phyloP scores from a whole-genome alignment of 176 grass and related monocot genomes.

The Musa acuminata region DNA sequence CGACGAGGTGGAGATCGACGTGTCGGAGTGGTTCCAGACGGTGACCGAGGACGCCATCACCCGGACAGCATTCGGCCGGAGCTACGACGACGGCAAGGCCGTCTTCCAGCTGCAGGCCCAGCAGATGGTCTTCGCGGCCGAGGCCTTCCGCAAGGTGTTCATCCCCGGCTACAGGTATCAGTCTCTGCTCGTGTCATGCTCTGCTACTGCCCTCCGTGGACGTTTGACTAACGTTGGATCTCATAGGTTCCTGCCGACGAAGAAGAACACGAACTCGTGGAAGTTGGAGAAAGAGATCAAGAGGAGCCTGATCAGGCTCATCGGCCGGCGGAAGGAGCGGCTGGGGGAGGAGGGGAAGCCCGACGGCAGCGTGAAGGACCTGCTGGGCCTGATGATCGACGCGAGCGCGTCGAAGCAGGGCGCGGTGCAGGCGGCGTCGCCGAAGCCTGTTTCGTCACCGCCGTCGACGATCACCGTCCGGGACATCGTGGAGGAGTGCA shows the following conservation, averaged over 20 bases:
- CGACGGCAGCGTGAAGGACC: slow-evolving; percentile 51
- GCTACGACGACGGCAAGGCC: slow-evolving; percentile 85
- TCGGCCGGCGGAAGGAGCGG: slow-evolving; percentile 44
- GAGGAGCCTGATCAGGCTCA: slow-evolving; percentile 66
- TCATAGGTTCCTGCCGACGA: slow-evolving; percentile 77
- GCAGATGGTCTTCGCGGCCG: slow-evolving; percentile 83
- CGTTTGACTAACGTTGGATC: neutral
- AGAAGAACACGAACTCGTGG: slow-evolving; percentile 96
- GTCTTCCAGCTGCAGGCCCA: slow-evolving; percentile 88
- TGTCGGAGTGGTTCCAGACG: slow-evolving; percentile 92
- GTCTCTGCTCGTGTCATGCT: neutral
- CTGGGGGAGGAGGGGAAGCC: slow-evolving; percentile 21
- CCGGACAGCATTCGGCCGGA: slow-evolving; percentile 74
- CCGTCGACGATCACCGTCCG: slow-evolving; percentile 53
- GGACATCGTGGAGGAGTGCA: slow-evolving; percentile 91
- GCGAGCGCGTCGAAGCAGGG: slow-evolving; percentile 24
- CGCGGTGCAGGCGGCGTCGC: neutral
- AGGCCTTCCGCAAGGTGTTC: slow-evolving; percentile 94
- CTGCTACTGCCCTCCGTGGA: neutral
- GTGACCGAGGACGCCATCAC: slow-evolving; percentile 97
- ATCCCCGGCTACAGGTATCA: slow-evolving; percentile 91
- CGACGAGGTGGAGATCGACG: slow-evolving; percentile 95
- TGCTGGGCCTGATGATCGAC: slow-evolving; percentile 87
- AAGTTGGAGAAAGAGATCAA: slow-evolving; percentile 93
- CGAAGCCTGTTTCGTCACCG: slow-evolving; percentile 20